phyloP scores from a whole-genome alignment of 2,329 filamentous ascomycete species.

The Fusarium multiceps region DNA sequence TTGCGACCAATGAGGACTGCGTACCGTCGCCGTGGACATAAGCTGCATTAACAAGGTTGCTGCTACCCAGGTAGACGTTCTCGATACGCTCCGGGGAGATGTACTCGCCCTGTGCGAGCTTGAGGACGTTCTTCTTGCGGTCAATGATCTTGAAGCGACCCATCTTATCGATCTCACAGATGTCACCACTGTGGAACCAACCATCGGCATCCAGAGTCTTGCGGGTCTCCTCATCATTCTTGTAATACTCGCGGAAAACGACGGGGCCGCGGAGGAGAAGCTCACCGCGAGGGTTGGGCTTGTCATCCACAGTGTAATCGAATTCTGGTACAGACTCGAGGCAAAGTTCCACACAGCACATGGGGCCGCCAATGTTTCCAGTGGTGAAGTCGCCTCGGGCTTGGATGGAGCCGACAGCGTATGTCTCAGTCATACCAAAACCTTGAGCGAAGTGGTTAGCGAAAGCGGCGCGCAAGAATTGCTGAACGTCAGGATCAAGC shows the following conservation, averaged over 20 bases:
- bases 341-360: conserved; percentile 77
- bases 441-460: conserved; percentile 84
- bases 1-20: conserved; percentile 82
- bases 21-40: conserved; percentile 92
- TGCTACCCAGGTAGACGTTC: conserved; percentile 89
- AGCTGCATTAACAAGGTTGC: conserved; percentile 79
- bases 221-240: conserved; percentile 86
- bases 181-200: conserved; percentile 98
- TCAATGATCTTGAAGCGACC: conserved; percentile 95
- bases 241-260: conserved; percentile 88
- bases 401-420: conserved; percentile 81
- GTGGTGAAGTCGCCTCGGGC: conserved; percentile 74
- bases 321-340: conserved; percentile 91
- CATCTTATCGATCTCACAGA: conserved; percentile 83
- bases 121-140: conserved; percentile 98
- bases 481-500: conserved; percentile 86
- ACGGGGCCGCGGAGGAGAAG: conserved; percentile 83
- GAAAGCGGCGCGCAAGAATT: conserved; percentile 88
- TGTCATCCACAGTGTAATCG: conserved; percentile 89
- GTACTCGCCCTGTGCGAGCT: conserved; percentile 97
- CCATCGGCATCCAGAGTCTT: conserved; percentile 87
- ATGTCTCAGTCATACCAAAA: conserved; percentile 94
- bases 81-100: conserved; percentile 97
- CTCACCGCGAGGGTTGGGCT: conserved; percentile 90
- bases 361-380: conserved; percentile 84